Evolutionary conservation across 1,284 basidiomycete genomes (phyloP).

Genomic region (Rhodofomes roseus): DNA sequence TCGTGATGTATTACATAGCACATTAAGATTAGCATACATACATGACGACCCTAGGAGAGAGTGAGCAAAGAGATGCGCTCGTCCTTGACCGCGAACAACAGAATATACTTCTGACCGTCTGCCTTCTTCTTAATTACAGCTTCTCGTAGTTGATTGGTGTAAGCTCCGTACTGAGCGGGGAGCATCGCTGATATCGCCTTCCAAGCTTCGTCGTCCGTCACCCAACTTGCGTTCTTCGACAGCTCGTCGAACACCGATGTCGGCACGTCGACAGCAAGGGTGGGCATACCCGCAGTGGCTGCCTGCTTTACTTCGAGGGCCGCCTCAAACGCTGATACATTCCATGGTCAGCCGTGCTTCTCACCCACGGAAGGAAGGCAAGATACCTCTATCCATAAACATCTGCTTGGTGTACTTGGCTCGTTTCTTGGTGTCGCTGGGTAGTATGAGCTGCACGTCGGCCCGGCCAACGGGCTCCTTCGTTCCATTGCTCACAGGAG

Average conservation of each 20-base stretch:
- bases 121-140: slow-evolving; percentile 54
- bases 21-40: slow-evolving; percentile 2
- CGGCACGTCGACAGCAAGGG: slow-evolving; percentile 69
- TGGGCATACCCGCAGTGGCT: slow-evolving; percentile 51
- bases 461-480: slow-evolving; percentile 43
- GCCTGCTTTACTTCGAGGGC: slow-evolving; percentile 51
- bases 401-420: slow-evolving; percentile 69
- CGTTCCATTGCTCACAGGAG: slow-evolving; percentile 24
- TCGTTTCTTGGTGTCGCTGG: slow-evolving; percentile 70
- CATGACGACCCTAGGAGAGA: slow-evolving; percentile 23
- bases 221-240: slow-evolving; percentile 54
- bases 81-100: slow-evolving; percentile 68
- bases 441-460: slow-evolving; percentile 63
- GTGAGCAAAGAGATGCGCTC: slow-evolving; percentile 64
- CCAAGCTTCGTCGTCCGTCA: slow-evolving; percentile 74
- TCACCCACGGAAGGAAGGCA: background rate
- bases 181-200: slow-evolving; percentile 52
- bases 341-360: background rate
- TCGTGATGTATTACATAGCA: background rate
- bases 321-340: slow-evolving; percentile 53
- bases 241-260: slow-evolving; percentile 58
- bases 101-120: slow-evolving; percentile 59
- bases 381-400: slow-evolving; percentile 60
- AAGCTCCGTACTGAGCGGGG: slow-evolving; percentile 51
- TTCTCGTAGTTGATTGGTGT: slow-evolving; percentile 65